Evolutionary conservation across 352 stramenopile species (phyloP).

Genomic region (Pythium utonaiense): DNA sequence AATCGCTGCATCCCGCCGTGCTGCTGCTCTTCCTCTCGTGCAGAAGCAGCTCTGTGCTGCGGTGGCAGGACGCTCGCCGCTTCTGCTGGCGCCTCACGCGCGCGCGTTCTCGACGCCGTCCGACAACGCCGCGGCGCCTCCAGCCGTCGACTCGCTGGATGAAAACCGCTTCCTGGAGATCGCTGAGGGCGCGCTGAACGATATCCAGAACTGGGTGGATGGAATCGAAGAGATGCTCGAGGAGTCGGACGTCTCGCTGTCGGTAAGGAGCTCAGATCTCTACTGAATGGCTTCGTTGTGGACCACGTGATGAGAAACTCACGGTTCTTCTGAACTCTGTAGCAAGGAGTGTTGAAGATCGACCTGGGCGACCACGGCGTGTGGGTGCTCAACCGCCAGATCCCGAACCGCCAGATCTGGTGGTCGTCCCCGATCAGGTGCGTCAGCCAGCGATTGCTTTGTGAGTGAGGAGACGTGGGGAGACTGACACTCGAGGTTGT

Average conservation of each 20-base stretch:
- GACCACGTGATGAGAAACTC: no score
- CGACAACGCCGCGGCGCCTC: not conserved
- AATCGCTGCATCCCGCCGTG: not conserved
- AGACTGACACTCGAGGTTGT: no score
- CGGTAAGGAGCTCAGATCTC: slow-evolving; percentile 42
- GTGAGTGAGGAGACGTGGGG: no score
- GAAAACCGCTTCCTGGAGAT: slow-evolving; percentile 81
- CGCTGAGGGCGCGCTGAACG: slow-evolving; percentile 66
- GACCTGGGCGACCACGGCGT: slow-evolving; percentile 91
- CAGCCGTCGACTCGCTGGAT: slow-evolving; percentile 31
- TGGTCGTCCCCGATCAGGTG: slow-evolving; percentile 95
- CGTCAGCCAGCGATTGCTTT: no score
- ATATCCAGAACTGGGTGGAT: slow-evolving; percentile 76
- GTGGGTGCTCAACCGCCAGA: slow-evolving; percentile 98
- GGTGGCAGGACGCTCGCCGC: not conserved
- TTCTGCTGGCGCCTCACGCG: not conserved
- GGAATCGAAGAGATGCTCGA: slow-evolving; percentile 85
- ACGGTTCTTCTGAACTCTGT: no score
- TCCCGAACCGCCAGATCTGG: slow-evolving; percentile 96
- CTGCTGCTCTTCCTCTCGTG: not conserved
- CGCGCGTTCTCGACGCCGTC: slow-evolving; percentile 8
- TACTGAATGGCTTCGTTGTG: no score
- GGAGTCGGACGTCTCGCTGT: slow-evolving; percentile 74
- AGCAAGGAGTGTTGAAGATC: slow-evolving; percentile 96
- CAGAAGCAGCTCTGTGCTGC: not conserved